These are phyloP conservation scores for Sugiyamaella sp. DNA, from an alignment of 1,139 yeast species.

Conservation along the genomic window DNA sequence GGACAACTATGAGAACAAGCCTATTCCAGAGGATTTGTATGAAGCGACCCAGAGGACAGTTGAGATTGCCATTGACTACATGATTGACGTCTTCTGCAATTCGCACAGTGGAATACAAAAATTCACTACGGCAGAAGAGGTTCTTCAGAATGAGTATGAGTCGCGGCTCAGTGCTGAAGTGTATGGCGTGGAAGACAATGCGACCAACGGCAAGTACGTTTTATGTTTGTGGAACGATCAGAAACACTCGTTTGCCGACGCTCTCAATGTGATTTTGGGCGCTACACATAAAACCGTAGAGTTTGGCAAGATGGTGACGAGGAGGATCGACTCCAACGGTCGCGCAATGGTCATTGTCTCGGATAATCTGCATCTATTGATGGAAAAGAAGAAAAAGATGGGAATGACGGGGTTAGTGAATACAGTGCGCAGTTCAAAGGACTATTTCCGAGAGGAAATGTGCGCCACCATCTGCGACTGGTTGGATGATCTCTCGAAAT, in stretches of 20 bases:
- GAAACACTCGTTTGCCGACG: constrained; percentile 72
- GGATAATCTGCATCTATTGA: constrained; percentile 51
- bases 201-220: constrained; percentile 53
- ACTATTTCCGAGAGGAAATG: constrained; percentile 80
- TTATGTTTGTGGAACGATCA: constrained; percentile 78
- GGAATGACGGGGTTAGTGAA: constrained; percentile 66
- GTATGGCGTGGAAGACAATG: constrained; percentile 48
- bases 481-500: constrained; percentile 61
- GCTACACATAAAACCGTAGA: constrained; percentile 68
- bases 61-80: constrained; percentile 65
- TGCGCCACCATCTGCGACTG: constrained; percentile 69
- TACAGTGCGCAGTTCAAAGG: constrained; percentile 68
- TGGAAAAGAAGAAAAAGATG: constrained; percentile 57
- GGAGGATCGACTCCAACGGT: constrained; percentile 64
- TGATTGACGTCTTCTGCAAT: constrained; percentile 67
- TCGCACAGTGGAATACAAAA: constrained; percentile 47
- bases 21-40: constrained; percentile 39
- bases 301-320: constrained; percentile 75
- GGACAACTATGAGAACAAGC: constrained; percentile 28
- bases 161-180: constrained; percentile 44
- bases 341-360: constrained; percentile 70
- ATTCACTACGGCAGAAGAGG: constrained; percentile 33
- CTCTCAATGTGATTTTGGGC: constrained; percentile 62
- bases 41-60: constrained; percentile 47
- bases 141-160: constrained; percentile 35